Evolutionary conservation across 345 rosid genomes (phyloP).

Genomic region (Citrus mangshanensis): DNA sequence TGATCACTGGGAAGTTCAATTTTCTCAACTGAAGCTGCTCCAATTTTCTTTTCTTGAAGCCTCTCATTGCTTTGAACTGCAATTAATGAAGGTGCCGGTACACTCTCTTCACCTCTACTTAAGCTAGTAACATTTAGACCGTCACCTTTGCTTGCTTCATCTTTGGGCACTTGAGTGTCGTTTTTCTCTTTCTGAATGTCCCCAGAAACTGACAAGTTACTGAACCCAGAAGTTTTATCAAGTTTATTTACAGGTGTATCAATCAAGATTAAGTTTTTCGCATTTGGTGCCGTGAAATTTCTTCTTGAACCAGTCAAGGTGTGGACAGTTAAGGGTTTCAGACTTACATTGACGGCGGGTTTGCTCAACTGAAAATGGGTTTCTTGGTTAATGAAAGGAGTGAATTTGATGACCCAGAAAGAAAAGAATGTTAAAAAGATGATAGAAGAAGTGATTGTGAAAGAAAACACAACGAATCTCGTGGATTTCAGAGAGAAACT

Average conservation of each 20-base stretch:
- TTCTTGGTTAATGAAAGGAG: constrained; percentile 42
- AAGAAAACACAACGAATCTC: constrained; percentile 45
- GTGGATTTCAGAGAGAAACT: constrained; percentile 74
- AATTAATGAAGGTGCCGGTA: constrained; percentile 19
- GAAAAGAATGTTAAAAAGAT: constrained; percentile 55
- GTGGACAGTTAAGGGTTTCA: constrained; percentile 25
- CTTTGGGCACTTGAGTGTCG: constrained; percentile 14
- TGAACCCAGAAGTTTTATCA: constrained; percentile 45
- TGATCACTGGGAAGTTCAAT: constrained; percentile 29
- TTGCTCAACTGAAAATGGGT: constrained; percentile 36
- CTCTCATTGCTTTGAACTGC: constrained; percentile 23
- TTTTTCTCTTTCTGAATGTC: constrained; percentile 12
- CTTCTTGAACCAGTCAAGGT: constrained; percentile 19
- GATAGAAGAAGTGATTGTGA: constrained; percentile 53
- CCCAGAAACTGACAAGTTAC: constrained; percentile 16
- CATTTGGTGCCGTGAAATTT: constrained; percentile 27
- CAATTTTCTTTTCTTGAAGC: constrained; percentile 6
- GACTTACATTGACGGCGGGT: constrained; percentile 19
- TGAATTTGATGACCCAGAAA: constrained; percentile 47
- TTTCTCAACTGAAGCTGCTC: constrained; percentile 10
- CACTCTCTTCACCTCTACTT: constrained; percentile 18
- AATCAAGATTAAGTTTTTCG: constrained; percentile 28
- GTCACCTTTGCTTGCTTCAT: constrained; percentile 2
- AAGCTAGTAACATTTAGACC: constrained; percentile 12
- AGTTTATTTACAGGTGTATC: constrained; percentile 28